These are phyloP conservation scores for Geranium incanum DNA, from an alignment of 441 rosid species.

Conservation along the genomic window DNA sequence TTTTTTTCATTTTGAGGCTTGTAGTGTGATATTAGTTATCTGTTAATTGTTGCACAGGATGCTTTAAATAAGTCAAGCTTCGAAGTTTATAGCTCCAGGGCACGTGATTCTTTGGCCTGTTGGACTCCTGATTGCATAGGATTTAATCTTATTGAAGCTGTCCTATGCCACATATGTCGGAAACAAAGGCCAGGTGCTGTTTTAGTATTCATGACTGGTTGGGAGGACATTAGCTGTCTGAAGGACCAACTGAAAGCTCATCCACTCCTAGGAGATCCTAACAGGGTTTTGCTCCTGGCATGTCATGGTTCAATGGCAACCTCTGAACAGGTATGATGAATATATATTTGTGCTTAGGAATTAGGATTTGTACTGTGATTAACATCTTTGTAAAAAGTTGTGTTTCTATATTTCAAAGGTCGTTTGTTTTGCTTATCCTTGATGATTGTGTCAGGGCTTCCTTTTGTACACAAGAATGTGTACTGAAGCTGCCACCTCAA, in stretches of 20 bases:
- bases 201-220: constrained; percentile 95
- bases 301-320: constrained; percentile 99
- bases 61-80: constrained; percentile 80
- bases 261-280: constrained; percentile 97
- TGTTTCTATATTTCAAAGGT: not conserved
- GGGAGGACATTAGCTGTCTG: constrained; percentile 95
- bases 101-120: constrained; percentile 77
- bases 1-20: constrained; percentile 3
- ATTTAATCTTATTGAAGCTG: constrained; percentile 93
- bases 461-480: not conserved
- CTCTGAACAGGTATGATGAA: constrained; percentile 68
- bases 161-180: constrained; percentile 89
- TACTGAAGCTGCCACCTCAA: not conserved
- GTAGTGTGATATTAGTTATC: constrained; percentile 10
- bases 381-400: not conserved
- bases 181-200: constrained; percentile 93
- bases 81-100: constrained; percentile 74
- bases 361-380: not conserved
- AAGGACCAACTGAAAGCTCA: constrained; percentile 94
- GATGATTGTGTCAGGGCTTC: not conserved
- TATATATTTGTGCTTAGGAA: constrained; percentile 13
- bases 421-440: not conserved
- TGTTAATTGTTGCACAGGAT: constrained; percentile 47
- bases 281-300: constrained; percentile 75
- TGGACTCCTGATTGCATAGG: constrained; percentile 97